Evolutionary conservation across 2,329 filamentous ascomycete species (phyloP).

Genomic region (Mariannaea sp.): DNA sequence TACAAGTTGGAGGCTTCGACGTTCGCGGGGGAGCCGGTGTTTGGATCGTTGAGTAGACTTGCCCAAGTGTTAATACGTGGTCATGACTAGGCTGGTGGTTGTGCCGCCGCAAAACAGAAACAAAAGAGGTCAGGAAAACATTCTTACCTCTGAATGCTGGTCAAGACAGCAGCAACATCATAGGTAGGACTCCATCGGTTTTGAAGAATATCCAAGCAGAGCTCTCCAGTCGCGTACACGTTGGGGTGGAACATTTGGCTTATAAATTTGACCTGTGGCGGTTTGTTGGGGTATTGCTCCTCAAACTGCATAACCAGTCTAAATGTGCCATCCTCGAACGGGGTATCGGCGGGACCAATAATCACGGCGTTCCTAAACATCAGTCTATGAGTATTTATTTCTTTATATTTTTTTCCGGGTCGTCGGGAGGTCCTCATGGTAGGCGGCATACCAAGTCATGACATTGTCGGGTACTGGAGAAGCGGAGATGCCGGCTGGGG

Average conservation of each 20-base stretch:
- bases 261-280: slow-evolving; percentile 96
- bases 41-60: slow-evolving; percentile 95
- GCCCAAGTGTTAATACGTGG: slow-evolving; percentile 37
- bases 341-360: slow-evolving; percentile 94
- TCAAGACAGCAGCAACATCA: slow-evolving; percentile 94
- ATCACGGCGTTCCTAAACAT: slow-evolving; percentile 90
- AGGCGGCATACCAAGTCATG: slow-evolving; percentile 80
- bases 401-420: no score
- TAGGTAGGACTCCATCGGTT: slow-evolving; percentile 99
- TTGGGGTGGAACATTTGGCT: slow-evolving; percentile 99
- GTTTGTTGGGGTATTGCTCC: slow-evolving; percentile 98
- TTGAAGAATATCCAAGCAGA: slow-evolving; percentile 95
- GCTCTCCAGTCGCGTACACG: slow-evolving; percentile 94
- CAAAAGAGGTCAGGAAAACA: no score
- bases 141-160: slow-evolving; percentile 89
- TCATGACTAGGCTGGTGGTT: neutral
- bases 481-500: slow-evolving; percentile 93
- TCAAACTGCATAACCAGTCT: slow-evolving; percentile 98
- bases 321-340: slow-evolving; percentile 98
- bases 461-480: slow-evolving; percentile 96
- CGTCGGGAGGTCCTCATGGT: neutral
- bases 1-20: slow-evolving; percentile 98
- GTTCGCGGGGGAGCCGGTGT: slow-evolving; percentile 97
- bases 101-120: no score
- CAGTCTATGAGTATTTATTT: slow-evolving; percentile 29